Evolutionary conservation across 768 basidiomycete species (phyloP), one percentile per base, ranked within the genome.

Genomic region (Suillus placidus): DNA sequence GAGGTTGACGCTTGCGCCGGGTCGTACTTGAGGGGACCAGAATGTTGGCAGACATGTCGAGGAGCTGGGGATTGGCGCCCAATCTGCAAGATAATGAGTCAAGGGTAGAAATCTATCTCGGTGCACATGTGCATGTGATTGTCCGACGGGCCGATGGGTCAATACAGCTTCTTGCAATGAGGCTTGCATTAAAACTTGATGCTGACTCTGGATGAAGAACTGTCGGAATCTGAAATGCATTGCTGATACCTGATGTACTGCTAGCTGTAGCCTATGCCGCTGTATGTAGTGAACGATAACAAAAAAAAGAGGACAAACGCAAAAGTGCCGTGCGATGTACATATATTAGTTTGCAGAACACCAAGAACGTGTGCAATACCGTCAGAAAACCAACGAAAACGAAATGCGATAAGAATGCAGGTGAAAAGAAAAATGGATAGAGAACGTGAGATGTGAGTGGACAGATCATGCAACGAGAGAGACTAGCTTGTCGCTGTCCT

Each of bases 401-500:
- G 54, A 55, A 34, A 55, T 55, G 54, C 54, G 20, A 72, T 62
- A 38, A 63, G 43, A 37, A 58, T 10, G 43, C 60, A 38, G 61
- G 32, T 61, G 26, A 51, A 62, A 26, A 12, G 13, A 51, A 66
- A 51, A 57, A 37, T 40, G 66, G 57, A 66, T 64, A 56, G 61
- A 57, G 67, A 66, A 55, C 10, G 32, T 55, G 10, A 12, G 52
- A 54, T 32, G 49, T 4, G 32, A 54, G 16, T 54, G 30, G 18
- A 26, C 4, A 54, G 18, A 55, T 55, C 32, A 55, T 12, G 54
- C 54, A 20, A 89, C 77, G 52, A 90, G 81, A 69, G 72, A 78
- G 72, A 89, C 80, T 74, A 92, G 82, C 75, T 83, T 85, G 72
- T 86, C 85, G 63, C 81, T 80, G 68, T 88, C 86, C 80, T 76